phyloP scores from a whole-genome alignment of 805 yeast species.

The Suhomyces faveliae region DNA sequence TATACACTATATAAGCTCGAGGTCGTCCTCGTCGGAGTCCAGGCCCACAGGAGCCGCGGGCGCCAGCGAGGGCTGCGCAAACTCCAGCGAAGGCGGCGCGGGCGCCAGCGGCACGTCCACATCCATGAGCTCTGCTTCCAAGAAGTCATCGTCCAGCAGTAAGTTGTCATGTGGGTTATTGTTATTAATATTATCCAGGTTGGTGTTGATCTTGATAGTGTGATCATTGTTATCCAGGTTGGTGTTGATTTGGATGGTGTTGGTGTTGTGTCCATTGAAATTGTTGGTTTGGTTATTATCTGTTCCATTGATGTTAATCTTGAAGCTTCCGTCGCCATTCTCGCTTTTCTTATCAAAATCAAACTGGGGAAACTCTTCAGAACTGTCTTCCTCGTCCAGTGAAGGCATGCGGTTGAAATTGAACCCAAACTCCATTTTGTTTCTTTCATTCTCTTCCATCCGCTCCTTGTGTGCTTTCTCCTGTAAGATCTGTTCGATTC shows the following conservation, averaged over 20 bases:
- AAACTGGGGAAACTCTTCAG: slow-evolving; percentile 11
- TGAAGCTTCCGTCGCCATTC: not conserved
- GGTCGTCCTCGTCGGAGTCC: slow-evolving; percentile 12
- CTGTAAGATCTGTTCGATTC: slow-evolving; percentile 15
- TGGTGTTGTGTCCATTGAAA: not conserved
- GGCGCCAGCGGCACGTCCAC: not conserved
- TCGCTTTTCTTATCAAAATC: slow-evolving; percentile 8
- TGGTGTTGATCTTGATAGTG: not conserved
- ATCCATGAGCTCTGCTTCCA: not conserved
- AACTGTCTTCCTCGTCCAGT: slow-evolving; percentile 12
- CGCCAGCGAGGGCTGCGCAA: not conserved
- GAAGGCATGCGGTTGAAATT: slow-evolving; percentile 17
- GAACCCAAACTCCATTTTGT: slow-evolving; percentile 33
- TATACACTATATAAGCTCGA: slow-evolving; percentile 11
- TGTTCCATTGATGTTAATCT: not conserved
- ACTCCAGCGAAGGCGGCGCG: not conserved
- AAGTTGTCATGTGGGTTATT: not conserved
- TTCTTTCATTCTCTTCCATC: slow-evolving; percentile 30
- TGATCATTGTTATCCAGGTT: not conserved
- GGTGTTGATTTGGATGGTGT: not conserved
- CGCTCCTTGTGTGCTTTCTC: slow-evolving; percentile 21
- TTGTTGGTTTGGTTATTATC: not conserved
- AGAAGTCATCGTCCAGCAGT: not conserved
- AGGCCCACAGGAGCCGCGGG: not conserved
- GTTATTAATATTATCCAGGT: not conserved